Percentiles rank a stretch among this genome's conserved stretches.
Conservation (phyloP, 768 basidiomycete genomes). For the Leccinum pellstonianum region DNA sequence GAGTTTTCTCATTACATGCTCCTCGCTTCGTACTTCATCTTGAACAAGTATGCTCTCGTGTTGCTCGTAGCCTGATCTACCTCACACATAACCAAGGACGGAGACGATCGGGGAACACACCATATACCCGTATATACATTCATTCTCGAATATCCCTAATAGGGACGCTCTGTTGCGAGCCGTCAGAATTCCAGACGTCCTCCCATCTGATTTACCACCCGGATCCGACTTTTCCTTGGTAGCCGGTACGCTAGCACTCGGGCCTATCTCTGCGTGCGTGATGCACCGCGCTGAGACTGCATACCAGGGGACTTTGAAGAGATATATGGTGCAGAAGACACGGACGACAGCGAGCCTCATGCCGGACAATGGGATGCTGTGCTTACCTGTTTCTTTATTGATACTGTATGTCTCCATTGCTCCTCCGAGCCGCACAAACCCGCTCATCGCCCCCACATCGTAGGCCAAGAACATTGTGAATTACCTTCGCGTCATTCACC, state of each 20-base stretch:
- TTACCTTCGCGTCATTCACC: constrained; percentile 82
- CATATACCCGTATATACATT: constrained; percentile 88
- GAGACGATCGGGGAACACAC: constrained; percentile 64
- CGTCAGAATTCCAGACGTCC: constrained; percentile 79
- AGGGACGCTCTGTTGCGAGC: constrained; percentile 60
- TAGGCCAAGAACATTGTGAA: constrained; percentile 91
- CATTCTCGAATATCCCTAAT: constrained; percentile 79
- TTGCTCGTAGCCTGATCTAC: background rate
- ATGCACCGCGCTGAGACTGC: background rate
- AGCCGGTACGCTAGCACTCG: constrained; percentile 53
- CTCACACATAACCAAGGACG: constrained; percentile 44
- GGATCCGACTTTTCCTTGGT: constrained; percentile 78
- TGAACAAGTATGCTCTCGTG: constrained; percentile 64
- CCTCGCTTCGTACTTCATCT: constrained; percentile 80
- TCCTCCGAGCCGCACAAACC: background rate
- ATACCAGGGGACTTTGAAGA: constrained; percentile 85
- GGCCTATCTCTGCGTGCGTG: background rate
- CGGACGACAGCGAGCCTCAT: constrained; percentile 60
- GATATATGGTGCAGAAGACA: constrained; percentile 65
- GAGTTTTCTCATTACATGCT: constrained; percentile 98
- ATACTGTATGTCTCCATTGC: constrained; percentile 59
- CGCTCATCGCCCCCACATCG: background rate
- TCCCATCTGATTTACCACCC: constrained; percentile 66
- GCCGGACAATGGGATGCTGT: constrained; percentile 84
- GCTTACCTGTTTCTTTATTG: constrained; percentile 95